phyloP scores from a whole-genome alignment of 2,329 filamentous ascomycete species.

The Cladorrhinum sp. region DNA sequence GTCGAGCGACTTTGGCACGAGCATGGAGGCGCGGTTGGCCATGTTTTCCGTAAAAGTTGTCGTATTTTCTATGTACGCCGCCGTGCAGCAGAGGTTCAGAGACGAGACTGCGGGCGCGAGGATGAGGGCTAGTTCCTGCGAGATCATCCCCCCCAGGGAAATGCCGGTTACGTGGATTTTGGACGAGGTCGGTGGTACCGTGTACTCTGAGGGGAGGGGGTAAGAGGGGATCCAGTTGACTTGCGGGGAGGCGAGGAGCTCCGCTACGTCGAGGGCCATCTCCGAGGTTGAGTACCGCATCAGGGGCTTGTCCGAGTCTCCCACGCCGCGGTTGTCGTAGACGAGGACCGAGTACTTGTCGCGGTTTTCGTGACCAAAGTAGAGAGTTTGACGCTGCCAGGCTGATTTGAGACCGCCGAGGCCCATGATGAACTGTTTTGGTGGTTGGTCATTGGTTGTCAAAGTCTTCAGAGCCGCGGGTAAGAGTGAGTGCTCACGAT shows the following conservation, averaged over 20 bases:
- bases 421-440: slow-evolving; percentile 71
- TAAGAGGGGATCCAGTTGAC: slow-evolving; percentile 59
- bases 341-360: slow-evolving; percentile 70
- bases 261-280: slow-evolving; percentile 77
- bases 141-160: slow-evolving; percentile 89
- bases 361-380: slow-evolving; percentile 71
- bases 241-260: slow-evolving; percentile 57
- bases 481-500: slow-evolving; percentile 56
- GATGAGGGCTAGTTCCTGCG: slow-evolving; percentile 70
- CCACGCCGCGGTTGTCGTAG: slow-evolving; percentile 83
- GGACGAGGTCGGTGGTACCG: slow-evolving; percentile 32
- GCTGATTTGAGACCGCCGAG: slow-evolving; percentile 64
- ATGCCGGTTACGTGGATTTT: slow-evolving; percentile 70
- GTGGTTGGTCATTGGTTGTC: not conserved
- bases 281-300: slow-evolving; percentile 76
- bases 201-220: not conserved
- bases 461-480: not conserved
- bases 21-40: slow-evolving; percentile 50
- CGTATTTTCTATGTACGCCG: slow-evolving; percentile 59
- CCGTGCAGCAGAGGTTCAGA: slow-evolving; percentile 60
- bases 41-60: slow-evolving; percentile 64
- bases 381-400: slow-evolving; percentile 80
- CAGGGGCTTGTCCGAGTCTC: slow-evolving; percentile 72
- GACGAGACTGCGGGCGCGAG: slow-evolving; percentile 52
- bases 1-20: slow-evolving; percentile 70